Percentiles rank a stretch among this genome's conserved stretches.
Evolutionary conservation across 176 grass and related monocot species (phyloP).

Genomic region (Triticum monococcum): DNA sequence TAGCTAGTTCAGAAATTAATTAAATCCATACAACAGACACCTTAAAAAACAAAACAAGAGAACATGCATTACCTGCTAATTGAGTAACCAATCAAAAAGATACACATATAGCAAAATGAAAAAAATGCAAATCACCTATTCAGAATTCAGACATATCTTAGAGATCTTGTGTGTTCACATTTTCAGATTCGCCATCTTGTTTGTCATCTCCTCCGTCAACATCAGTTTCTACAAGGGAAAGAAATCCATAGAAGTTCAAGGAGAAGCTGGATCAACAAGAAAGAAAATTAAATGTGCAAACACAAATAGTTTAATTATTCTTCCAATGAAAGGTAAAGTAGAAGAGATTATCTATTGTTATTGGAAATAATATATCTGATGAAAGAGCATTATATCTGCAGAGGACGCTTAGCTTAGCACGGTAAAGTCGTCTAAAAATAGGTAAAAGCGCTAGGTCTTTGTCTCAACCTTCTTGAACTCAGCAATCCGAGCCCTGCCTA

Average conservation of each 20-base stretch:
- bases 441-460: not conserved
- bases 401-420: not conserved
- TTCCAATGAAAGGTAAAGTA: not conserved
- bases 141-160: not conserved
- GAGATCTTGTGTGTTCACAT: conserved; percentile 1
- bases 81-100: not conserved
- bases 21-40: not conserved
- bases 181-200: not conserved
- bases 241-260: not conserved
- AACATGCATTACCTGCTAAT: not conserved
- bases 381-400: not conserved
- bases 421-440: not conserved
- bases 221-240: not conserved
- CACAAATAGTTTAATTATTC: not conserved
- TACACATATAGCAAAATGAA: not conserved
- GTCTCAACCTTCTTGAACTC: not conserved
- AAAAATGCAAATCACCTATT: not conserved
- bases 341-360: not conserved
- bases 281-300: not conserved
- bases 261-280: not conserved
- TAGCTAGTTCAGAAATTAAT: not conserved
- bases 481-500: not conserved
- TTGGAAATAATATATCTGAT: conserved; percentile 3
- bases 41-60: no score
- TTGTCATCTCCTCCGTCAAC: not conserved